A percentile compares a stretch with the other conserved stretches of the same genome.
These are phyloP conservation scores for Cyclaneusma minus DNA, from an alignment of 2,329 filamentous ascomycete genomes.

Conservation along the genomic window DNA sequence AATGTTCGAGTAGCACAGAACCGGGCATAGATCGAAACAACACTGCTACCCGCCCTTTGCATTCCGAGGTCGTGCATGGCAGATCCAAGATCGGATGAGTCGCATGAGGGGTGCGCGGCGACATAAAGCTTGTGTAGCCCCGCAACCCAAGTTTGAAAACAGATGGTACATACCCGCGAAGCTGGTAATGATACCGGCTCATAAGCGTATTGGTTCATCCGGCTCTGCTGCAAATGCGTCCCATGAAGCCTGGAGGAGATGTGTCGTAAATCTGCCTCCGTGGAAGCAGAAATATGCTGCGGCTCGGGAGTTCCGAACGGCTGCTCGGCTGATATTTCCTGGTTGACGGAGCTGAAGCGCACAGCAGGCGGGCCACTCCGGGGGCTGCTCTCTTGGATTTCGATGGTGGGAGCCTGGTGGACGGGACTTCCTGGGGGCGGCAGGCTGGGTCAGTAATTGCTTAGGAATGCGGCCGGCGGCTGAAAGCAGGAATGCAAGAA, in stretches of 20 bases:
- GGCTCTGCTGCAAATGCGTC: slow-evolving; percentile 62
- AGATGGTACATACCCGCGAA: slow-evolving; percentile 64
- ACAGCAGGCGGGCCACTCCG: slow-evolving; percentile 35
- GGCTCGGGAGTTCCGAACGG: slow-evolving; percentile 11
- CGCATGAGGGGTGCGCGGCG: too few relatives aligned
- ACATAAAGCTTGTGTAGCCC: too few relatives aligned
- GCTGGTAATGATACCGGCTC: slow-evolving; percentile 80
- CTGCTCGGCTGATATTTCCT: slow-evolving; percentile 47
- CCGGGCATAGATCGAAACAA: too few relatives aligned
- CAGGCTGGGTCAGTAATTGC: slow-evolving; percentile 1
- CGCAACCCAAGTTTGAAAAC: too few relatives aligned
- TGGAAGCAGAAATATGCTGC: slow-evolving; percentile 7
- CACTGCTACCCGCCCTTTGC: too few relatives aligned
- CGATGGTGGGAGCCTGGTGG: slow-evolving; percentile 5
- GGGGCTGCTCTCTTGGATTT: too few relatives aligned
- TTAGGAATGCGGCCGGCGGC: background rate
- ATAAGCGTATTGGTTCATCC: slow-evolving; percentile 77
- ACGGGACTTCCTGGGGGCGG: slow-evolving; percentile 4
- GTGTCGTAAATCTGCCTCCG: slow-evolving; percentile 12
- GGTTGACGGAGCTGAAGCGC: slow-evolving; percentile 54
- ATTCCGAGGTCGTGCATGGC: too few relatives aligned
- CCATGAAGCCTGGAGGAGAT: slow-evolving; percentile 60
- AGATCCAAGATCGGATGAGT: too few relatives aligned
- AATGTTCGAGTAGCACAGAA: too few relatives aligned
- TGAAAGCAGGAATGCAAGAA: slow-evolving; percentile 1